Percentiles rank a stretch among this genome's conserved stretches.
phyloP scores from a whole-genome alignment of 805 yeast genomes.

The Maudiozyma serrabonitensis region DNA sequence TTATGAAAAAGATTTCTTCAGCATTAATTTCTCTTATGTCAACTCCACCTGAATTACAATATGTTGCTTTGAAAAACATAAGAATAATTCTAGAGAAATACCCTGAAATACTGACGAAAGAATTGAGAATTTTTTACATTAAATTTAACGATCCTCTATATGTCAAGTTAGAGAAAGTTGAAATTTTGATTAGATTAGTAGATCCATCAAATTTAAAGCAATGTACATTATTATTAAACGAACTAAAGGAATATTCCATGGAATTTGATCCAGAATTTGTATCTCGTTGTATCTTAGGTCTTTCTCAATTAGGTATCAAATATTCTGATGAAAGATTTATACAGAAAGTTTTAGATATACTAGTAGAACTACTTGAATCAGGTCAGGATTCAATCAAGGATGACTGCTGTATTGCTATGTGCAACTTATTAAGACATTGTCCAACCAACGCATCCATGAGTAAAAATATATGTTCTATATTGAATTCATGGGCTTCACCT shows the following conservation, averaged over 20 bases:
- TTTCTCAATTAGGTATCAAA: constrained; percentile 65
- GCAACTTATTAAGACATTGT: constrained; percentile 58
- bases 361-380: constrained; percentile 49
- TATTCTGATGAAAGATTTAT: constrained; percentile 35
- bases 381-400: constrained; percentile 55
- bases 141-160: constrained; percentile 79
- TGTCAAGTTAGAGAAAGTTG: constrained; percentile 66
- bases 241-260: constrained; percentile 71
- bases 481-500: constrained; percentile 33
- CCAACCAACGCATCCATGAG: constrained; percentile 32
- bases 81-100: constrained; percentile 81
- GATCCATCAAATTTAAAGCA: constrained; percentile 40
- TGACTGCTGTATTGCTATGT: constrained; percentile 46
- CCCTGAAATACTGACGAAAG: constrained; percentile 68
- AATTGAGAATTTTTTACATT: constrained; percentile 81
- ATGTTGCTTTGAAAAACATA: constrained; percentile 84
- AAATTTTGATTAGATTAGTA: constrained; percentile 61
- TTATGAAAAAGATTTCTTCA: constrained; percentile 65
- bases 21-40: constrained; percentile 83
- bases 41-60: constrained; percentile 89
- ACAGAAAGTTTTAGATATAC: constrained; percentile 49
- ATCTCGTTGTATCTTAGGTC: constrained; percentile 49
- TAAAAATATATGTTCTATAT: constrained; percentile 19
- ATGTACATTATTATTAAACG: constrained; percentile 50
- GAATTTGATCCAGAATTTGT: constrained; percentile 80